Percentiles rank a stretch among this genome's conserved stretches.
These are phyloP conservation scores for Mrakia gelida DNA, from an alignment of 768 basidiomycete genomes.

Conservation along the genomic window DNA sequence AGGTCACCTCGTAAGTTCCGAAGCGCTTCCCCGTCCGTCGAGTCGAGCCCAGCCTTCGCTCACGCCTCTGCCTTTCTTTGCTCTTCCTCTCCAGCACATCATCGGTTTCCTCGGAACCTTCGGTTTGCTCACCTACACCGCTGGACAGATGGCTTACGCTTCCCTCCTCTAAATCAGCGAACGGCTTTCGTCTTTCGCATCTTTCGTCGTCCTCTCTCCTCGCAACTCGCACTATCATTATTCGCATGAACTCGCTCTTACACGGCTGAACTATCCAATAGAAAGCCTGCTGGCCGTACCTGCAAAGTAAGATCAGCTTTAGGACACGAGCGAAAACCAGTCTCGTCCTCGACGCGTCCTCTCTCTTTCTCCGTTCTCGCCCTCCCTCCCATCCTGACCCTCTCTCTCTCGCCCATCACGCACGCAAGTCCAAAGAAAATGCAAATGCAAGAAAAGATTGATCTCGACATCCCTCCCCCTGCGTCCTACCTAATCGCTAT, in stretches of 20 bases:
- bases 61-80: neutral
- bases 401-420: neutral
- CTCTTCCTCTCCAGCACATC: neutral
- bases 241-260: neutral
- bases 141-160: neutral
- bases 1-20: neutral
- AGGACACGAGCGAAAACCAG: too few relatives aligned
- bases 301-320: too few relatives aligned
- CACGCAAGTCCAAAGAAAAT: neutral
- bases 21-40: too few relatives aligned
- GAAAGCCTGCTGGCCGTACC: too few relatives aligned
- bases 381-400: neutral
- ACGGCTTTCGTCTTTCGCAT: too few relatives aligned
- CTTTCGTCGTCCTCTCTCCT: neutral
- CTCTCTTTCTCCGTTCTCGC: too few relatives aligned
- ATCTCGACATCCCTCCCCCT: neutral
- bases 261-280: too few relatives aligned
- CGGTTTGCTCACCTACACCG: neutral
- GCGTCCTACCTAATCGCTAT: constrained; percentile 22
- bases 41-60: too few relatives aligned
- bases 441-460: neutral
- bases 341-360: constrained; percentile 1
- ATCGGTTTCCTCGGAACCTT: neutral
- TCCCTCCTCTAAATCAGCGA: neutral
- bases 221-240: neutral